Base-by-base conservation (phyloP, 495 filamentous ascomycete genomes). In the Tetracladium setigerum region DNA sequence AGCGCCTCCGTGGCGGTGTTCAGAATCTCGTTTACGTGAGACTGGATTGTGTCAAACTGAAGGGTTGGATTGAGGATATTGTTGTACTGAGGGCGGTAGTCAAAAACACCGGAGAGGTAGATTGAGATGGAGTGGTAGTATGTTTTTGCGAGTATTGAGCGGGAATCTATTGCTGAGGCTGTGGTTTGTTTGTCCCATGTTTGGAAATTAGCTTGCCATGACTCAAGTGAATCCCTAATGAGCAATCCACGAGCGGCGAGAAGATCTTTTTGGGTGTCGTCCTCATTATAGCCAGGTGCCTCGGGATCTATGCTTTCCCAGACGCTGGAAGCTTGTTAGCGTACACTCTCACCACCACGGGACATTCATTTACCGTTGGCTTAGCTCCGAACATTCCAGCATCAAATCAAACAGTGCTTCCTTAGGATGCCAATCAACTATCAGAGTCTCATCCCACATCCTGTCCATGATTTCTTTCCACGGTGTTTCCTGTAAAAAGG, bases 371-470 rank as follows among this genome's bases (percentile, higher is more conserved):
- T 37, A 50, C 54, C 49, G 41, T 2, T 27, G 5, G 34, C 42
- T 37, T 13, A 57, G 34, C 14, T 34, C 27, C n/a, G 55, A 53
- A 27, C 50, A 53, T 10, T 14, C 2, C 12, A 48, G 16, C 50
- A 57, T 53, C 2, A 57, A 14, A 46, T 53, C 50, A 36, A 57
- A 38, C 9, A 57, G n/a, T 10, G 12, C 16, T 18, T 57, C 55
- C n/a, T 48, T 57, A 2, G 50, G 55, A 42, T 57, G 49, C 49
- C 38, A 52, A 14, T 44, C 44, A 2, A 9, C 32, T 2, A 13
- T 33, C 15, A 3, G 1, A 3, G 14, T 16, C 0, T 17, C 39
- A 0, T 16, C 22, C 30, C 42, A 49, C 1, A 54, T 53, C 10
- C 19, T 13, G 4, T 31, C n/a, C 50, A 48, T 47, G 7, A 48